phyloP scores from a whole-genome alignment of 2,329 filamentous ascomycete genomes.

The Nigrospora sphaerica region DNA sequence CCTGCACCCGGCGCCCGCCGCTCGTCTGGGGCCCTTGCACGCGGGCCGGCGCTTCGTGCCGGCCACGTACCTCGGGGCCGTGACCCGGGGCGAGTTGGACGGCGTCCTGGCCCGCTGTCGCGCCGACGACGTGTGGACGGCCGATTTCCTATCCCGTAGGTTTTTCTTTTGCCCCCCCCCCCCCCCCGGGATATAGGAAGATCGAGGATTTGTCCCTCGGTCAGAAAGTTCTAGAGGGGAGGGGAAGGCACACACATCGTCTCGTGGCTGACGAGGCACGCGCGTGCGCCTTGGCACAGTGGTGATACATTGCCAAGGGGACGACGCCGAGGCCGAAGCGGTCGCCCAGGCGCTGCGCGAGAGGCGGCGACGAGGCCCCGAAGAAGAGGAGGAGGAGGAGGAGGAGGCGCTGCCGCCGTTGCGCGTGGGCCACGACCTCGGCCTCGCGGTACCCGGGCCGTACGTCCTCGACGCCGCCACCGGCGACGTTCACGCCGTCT shows the following conservation, averaged over 20 bases:
- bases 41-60: neutral
- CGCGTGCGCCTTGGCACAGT: neutral
- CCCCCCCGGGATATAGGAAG: too few relatives aligned
- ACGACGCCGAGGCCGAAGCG: neutral
- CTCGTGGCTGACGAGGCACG: neutral
- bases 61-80: neutral
- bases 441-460: conserved; percentile 2
- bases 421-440: too few relatives aligned
- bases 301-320: neutral
- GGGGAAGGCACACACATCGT: too few relatives aligned
- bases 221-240: too few relatives aligned
- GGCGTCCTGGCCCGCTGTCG: neutral
- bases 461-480: conserved; percentile 5
- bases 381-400: too few relatives aligned
- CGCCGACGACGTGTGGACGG: neutral
- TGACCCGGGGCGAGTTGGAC: neutral
- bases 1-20: neutral
- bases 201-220: too few relatives aligned
- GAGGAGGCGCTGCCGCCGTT: too few relatives aligned
- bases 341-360: neutral
- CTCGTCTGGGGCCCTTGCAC: neutral
- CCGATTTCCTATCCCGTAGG: neutral
- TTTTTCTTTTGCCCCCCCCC: neutral
- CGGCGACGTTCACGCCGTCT: conserved; percentile 4
- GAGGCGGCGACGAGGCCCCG: neutral